phyloP scores from a whole-genome alignment of 2,329 filamentous ascomycete species.

The Epichloe brachyelytri region DNA sequence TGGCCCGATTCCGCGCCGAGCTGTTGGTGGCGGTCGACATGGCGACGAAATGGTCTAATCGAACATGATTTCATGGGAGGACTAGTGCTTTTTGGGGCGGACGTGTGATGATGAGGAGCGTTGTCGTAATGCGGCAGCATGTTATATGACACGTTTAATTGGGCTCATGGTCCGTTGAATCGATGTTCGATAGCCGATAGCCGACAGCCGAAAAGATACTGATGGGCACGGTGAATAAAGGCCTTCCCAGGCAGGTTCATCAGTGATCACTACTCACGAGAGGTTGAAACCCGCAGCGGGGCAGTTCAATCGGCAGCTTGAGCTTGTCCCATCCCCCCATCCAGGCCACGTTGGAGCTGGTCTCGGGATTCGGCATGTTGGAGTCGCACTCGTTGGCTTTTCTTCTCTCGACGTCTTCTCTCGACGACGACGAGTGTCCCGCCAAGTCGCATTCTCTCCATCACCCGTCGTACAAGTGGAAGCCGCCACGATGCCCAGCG shows the following conservation, averaged over 20 bases:
- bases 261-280: not conserved
- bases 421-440: not conserved
- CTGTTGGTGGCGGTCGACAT: not conserved
- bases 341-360: no score
- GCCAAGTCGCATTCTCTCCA: no score
- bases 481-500: slow-evolving; percentile 17
- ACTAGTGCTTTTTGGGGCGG: not conserved
- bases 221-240: no score
- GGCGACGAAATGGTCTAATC: slow-evolving; percentile 2
- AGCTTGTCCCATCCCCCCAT: no score
- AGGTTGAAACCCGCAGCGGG: not conserved
- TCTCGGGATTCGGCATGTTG: slow-evolving; percentile 2
- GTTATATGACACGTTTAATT: no score
- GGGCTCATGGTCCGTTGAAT: no score
- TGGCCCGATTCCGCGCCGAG: not conserved
- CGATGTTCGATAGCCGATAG: no score
- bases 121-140: no score
- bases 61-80: no score
- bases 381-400: not conserved
- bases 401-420: no score
- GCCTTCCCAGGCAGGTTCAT: not conserved
- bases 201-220: no score
- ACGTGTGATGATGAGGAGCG: no score
- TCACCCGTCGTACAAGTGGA: not conserved
- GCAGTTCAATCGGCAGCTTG: not conserved